These are phyloP conservation scores for Thielaviopsis euricoi DNA, from an alignment of 2,329 filamentous ascomycete species.

Conservation along the genomic window DNA sequence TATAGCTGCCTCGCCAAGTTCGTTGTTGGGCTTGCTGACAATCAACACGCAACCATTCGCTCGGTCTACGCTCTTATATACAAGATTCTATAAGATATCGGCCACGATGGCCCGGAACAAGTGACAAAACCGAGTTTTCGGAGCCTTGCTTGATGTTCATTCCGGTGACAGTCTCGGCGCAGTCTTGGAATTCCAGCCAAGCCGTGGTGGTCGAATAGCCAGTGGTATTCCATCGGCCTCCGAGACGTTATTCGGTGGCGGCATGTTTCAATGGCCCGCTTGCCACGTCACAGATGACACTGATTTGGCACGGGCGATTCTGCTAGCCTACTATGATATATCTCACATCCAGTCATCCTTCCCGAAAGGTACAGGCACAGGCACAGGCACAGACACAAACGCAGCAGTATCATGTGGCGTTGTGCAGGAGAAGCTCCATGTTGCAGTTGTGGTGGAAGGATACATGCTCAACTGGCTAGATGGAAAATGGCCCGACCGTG, in stretches of 20 bases:
- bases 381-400: background rate
- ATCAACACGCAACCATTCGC: background rate
- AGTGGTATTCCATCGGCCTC: constrained; percentile 21
- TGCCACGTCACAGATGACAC: constrained; percentile 33
- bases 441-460: constrained; percentile 21
- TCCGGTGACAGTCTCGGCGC: constrained; percentile 30
- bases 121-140: constrained; percentile 17
- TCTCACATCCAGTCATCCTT: background rate
- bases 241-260: constrained; percentile 29
- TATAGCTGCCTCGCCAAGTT: background rate
- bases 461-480: constrained; percentile 26
- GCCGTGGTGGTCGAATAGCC: constrained; percentile 19
- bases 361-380: background rate
- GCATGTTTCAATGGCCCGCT: constrained; percentile 24
- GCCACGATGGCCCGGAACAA: background rate
- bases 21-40: background rate
- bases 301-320: constrained; percentile 28
- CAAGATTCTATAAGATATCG: background rate
- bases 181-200: constrained; percentile 25
- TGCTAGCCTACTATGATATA: constrained; percentile 25
- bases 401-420: background rate
- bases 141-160: constrained; percentile 30
- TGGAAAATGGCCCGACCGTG: constrained; percentile 27
- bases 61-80: background rate
- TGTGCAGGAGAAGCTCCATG: constrained; percentile 13